Conservation (phyloP, 129 eudicot species). For the Flaveria linearis region DNA sequence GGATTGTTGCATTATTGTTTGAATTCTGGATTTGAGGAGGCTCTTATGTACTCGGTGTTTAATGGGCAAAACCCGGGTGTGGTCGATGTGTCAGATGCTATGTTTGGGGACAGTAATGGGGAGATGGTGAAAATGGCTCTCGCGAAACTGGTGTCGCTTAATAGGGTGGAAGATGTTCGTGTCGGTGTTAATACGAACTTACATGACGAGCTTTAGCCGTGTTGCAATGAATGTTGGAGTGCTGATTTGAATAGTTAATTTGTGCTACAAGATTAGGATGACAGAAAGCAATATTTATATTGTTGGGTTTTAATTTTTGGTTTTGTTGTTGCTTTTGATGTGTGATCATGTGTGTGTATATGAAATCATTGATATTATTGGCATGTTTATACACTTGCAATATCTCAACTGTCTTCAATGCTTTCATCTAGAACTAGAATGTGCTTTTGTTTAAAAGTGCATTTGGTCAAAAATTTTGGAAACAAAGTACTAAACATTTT, state of each 20-base stretch:
- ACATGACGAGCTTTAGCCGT: slow-evolving; percentile 30
- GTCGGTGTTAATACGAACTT: slow-evolving; percentile 12
- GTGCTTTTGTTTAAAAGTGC: too few relatives aligned
- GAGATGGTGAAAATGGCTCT: slow-evolving; percentile 38
- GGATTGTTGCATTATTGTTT: slow-evolving; percentile 74
- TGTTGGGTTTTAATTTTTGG: slow-evolving; percentile 5
- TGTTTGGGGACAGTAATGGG: slow-evolving; percentile 37
- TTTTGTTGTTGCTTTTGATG: slow-evolving; percentile 1
- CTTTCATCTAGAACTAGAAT: too few relatives aligned
- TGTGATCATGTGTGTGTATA: slow-evolving; percentile 3
- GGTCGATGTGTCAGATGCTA: slow-evolving; percentile 52
- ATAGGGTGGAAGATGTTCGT: slow-evolving; percentile 35
- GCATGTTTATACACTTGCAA: background rate
- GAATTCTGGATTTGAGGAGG: slow-evolving; percentile 65
- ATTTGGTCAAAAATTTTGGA: too few relatives aligned
- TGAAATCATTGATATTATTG: background rate
- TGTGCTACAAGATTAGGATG: background rate
- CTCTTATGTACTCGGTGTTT: slow-evolving; percentile 57
- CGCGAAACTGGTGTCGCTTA: slow-evolving; percentile 39
- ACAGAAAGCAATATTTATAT: background rate
- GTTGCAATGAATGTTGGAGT: background rate
- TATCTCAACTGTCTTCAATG: background rate
- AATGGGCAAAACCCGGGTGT: slow-evolving; percentile 83
- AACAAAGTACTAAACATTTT: too few relatives aligned
- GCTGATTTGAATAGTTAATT: background rate